phyloP scores from a whole-genome alignment of 1,284 basidiomycete genomes.

The Sporisorium exsertum region DNA sequence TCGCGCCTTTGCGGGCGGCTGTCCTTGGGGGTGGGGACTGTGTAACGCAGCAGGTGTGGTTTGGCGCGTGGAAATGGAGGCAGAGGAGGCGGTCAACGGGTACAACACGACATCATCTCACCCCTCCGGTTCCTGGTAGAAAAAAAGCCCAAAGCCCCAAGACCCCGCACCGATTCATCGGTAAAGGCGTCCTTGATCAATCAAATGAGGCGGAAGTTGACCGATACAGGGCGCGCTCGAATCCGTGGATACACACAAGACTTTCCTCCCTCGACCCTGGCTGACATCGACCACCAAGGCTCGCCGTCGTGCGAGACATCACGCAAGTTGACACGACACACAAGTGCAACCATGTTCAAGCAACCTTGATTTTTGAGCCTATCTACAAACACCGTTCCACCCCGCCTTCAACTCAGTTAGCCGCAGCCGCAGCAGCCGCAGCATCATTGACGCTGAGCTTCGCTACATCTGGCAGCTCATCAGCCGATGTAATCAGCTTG shows the following conservation, averaged over 20 bases:
- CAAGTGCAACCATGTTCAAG: neutral
- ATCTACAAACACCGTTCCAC: conserved; percentile 8
- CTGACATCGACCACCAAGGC: too few relatives aligned
- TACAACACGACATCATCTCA: neutral
- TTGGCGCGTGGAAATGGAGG: conserved; percentile 5
- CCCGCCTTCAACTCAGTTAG: conserved; percentile 15
- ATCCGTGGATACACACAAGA: too few relatives aligned
- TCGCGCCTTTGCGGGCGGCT: neutral
- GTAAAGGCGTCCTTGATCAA: too few relatives aligned
- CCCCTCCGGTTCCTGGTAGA: too few relatives aligned
- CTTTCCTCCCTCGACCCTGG: too few relatives aligned
- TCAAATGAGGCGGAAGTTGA: too few relatives aligned
- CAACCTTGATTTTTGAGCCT: neutral
- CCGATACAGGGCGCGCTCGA: too few relatives aligned
- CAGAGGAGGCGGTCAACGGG: neutral
- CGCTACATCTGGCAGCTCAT: conserved; percentile 58
- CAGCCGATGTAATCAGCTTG: conserved; percentile 58
- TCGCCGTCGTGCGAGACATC: too few relatives aligned
- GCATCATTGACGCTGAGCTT: conserved; percentile 55
- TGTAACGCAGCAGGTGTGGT: conserved; percentile 8
- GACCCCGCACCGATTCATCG: too few relatives aligned
- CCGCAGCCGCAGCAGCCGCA: conserved; percentile 25
- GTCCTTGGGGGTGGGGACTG: neutral
- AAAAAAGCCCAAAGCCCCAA: too few relatives aligned
- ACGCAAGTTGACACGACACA: neutral